Conservation (phyloP, 2,329 filamentous ascomycete genomes). For the Xylariaceae sp. region DNA sequence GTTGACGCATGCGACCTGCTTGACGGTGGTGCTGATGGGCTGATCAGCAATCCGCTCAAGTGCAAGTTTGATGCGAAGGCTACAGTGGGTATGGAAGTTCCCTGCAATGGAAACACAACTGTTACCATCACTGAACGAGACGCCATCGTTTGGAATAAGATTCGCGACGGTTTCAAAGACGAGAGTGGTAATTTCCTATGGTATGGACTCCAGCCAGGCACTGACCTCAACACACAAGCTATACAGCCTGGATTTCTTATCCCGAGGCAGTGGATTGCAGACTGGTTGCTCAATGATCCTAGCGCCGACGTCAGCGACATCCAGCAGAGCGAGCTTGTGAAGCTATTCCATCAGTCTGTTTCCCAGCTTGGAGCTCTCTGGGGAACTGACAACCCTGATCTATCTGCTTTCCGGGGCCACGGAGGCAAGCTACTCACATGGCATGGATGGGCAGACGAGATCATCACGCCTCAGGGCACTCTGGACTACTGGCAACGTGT, state of each 20-base stretch:
- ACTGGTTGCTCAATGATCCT: slow-evolving; percentile 25
- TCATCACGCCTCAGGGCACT: slow-evolving; percentile 32
- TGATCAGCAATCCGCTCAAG: slow-evolving; percentile 41
- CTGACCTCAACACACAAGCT: slow-evolving; percentile 6
- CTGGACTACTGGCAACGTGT: slow-evolving; percentile 33
- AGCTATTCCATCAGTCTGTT: slow-evolving; percentile 17
- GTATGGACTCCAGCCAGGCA: slow-evolving; percentile 15
- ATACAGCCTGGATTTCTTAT: slow-evolving; percentile 16
- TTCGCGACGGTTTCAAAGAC: slow-evolving; percentile 18
- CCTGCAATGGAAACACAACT: slow-evolving; percentile 21
- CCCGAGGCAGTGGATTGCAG: slow-evolving; percentile 19
- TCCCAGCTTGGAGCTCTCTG: slow-evolving; percentile 22
- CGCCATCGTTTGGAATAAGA: slow-evolving; percentile 15
- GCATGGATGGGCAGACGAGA: slow-evolving; percentile 38
- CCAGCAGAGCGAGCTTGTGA: slow-evolving; percentile 26
- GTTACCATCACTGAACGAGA: slow-evolving; percentile 30
- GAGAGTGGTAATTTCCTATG: slow-evolving; percentile 15
- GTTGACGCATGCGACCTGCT: slow-evolving; percentile 44
- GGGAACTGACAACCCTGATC: slow-evolving; percentile 26
- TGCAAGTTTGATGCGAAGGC: slow-evolving; percentile 38
- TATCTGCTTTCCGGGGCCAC: slow-evolving; percentile 25
- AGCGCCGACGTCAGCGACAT: slow-evolving; percentile 26
- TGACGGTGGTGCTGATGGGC: slow-evolving; percentile 45
- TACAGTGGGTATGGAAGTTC: slow-evolving; percentile 34
- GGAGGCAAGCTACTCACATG: slow-evolving; percentile 41